A percentile compares a stretch with the other conserved stretches of the same genome.
phyloP scores from a whole-genome alignment of 331 rosid genomes.

The Cydonia oblonga region DNA sequence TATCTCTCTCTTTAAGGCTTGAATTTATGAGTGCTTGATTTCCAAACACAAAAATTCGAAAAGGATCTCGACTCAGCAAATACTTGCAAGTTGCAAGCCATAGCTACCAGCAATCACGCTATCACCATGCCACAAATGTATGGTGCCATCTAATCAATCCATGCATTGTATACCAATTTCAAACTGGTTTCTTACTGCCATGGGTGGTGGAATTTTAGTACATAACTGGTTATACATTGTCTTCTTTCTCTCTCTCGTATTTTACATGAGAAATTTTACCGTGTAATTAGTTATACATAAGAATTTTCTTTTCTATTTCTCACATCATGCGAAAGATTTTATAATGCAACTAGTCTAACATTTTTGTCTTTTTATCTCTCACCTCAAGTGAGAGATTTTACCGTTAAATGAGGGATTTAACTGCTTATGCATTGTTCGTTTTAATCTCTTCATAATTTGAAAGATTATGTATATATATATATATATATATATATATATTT shows the following conservation, averaged over 20 bases:
- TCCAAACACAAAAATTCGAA: too few species aligned
- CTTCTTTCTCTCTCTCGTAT: too few species aligned
- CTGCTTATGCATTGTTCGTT: not conserved
- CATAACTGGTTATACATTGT: too few species aligned
- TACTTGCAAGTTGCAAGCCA: too few species aligned
- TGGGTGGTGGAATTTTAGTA: not conserved
- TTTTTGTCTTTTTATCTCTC: not conserved
- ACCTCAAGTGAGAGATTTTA: not conserved
- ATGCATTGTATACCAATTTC: constrained; percentile 15
- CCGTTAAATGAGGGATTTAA: not conserved
- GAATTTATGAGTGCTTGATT: accelerated
- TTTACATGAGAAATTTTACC: not conserved
- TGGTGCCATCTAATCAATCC: constrained; percentile 18
- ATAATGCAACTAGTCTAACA: not conserved
- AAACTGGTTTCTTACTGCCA: not conserved
- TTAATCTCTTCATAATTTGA: not conserved
- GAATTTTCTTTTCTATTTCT: too few species aligned
- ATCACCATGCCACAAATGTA: constrained; percentile 9
- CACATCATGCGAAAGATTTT: not conserved
- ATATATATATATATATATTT: too few species aligned
- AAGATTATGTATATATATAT: too few species aligned
- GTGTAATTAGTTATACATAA: not conserved
- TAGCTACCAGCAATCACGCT: too few species aligned
- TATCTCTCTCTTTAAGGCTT: too few species aligned
- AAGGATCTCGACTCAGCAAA: too few species aligned